These are phyloP conservation scores for Epichloe baconii DNA, from an alignment of 2,329 filamentous ascomycete species.

Conservation along the genomic window DNA sequence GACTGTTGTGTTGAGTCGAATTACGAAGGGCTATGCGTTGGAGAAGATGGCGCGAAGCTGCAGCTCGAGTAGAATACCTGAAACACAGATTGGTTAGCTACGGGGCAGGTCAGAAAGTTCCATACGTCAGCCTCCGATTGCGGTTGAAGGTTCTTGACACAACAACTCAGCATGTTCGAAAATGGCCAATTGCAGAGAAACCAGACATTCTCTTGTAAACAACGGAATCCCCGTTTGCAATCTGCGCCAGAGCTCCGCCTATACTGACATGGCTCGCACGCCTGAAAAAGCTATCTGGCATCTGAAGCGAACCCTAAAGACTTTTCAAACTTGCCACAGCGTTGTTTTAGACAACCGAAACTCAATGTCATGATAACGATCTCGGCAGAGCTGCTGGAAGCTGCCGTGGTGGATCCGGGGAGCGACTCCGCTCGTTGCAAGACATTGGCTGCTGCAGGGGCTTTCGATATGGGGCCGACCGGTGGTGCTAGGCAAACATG, in stretches of 20 bases:
- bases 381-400: background rate
- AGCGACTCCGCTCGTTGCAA: conserved; percentile 7
- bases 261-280: background rate
- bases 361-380: background rate
- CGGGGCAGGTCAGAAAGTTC: background rate
- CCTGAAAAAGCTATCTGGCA: background rate
- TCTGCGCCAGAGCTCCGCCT: background rate
- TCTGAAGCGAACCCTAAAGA: background rate
- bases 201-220: background rate
- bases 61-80: background rate
- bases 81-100: background rate
- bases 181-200: background rate
- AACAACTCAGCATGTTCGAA: background rate
- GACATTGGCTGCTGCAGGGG: conserved; percentile 6
- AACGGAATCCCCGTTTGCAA: background rate
- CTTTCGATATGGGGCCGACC: conserved; percentile 1
- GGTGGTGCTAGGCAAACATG: background rate
- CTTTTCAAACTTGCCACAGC: background rate
- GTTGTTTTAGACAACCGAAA: background rate
- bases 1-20: background rate
- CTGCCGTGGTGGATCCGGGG: conserved; percentile 5
- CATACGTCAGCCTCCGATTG: background rate
- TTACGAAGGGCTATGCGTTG: background rate
- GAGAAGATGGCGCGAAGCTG: background rate
- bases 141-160: background rate